These are phyloP conservation scores for Citrus mangshanensis DNA, from an alignment of 345 rosid genomes.

Conservation along the genomic window DNA sequence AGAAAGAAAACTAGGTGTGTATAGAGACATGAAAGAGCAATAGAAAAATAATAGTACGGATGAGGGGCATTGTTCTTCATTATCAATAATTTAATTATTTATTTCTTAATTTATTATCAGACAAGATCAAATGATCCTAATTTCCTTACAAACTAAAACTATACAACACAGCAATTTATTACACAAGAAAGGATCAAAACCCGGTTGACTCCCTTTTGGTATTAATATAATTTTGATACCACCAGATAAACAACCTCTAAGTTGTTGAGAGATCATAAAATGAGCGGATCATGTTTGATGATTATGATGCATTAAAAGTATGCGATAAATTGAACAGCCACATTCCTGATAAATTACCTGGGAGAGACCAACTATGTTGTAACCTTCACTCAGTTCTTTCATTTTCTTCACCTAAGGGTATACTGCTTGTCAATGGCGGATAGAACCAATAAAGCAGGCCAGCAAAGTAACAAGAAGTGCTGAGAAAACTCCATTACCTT, in stretches of 20 bases:
- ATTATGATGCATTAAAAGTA: neutral
- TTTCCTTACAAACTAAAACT: neutral
- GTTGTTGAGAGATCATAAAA: neutral
- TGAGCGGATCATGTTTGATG: neutral
- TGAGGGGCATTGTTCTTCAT: neutral
- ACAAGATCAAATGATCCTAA: neutral
- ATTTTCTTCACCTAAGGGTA: constrained; percentile 61
- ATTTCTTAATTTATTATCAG: neutral
- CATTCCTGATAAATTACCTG: constrained; percentile 46
- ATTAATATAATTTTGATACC: neutral
- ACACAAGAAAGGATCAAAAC: neutral
- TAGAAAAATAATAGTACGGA: neutral
- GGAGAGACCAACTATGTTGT: constrained; percentile 86
- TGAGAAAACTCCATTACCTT: constrained; percentile 41
- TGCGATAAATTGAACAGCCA: neutral
- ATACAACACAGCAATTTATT: neutral
- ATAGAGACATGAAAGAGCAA: neutral
- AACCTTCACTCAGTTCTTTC: constrained; percentile 74
- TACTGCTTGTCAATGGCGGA: constrained; percentile 13
- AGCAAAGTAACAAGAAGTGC: constrained; percentile 7
- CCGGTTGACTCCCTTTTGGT: neutral
- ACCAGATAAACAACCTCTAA: neutral
- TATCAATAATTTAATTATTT: neutral
- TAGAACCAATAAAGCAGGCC: neutral
- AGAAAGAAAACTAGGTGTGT: neutral